Evolutionary conservation across 2,329 filamentous ascomycete genomes (phyloP).

Genomic region (Mycosphaerella arachidis): DNA sequence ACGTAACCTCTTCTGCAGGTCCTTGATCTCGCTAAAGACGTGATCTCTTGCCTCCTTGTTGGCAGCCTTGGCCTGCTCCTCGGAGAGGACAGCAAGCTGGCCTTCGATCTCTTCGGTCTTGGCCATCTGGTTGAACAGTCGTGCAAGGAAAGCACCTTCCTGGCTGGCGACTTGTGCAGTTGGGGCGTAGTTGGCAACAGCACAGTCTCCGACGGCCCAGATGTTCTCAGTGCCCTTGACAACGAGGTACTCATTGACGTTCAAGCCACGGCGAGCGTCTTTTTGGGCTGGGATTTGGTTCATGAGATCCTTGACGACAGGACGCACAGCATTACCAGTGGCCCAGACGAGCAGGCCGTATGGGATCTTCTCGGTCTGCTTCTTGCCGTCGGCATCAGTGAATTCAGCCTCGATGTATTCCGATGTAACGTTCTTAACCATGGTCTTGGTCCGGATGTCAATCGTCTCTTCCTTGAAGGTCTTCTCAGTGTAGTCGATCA

Average conservation of each 20-base stretch:
- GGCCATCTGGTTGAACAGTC: conserved; percentile 98
- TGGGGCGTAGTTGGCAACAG: conserved; percentile 93
- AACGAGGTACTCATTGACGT: conserved; percentile 97
- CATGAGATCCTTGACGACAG: conserved; percentile 88
- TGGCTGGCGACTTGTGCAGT: conserved; percentile 95
- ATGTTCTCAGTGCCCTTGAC: conserved; percentile 96
- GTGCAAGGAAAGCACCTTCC: conserved; percentile 90
- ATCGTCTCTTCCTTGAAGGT: conserved; percentile 99
- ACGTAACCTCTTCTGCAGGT: conserved; percentile 78
- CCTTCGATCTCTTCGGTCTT: conserved; percentile 80
- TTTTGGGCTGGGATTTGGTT: conserved; percentile 87
- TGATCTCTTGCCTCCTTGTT: conserved; percentile 55
- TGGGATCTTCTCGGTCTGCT: conserved; percentile 74
- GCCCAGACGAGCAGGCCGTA: conserved; percentile 98
- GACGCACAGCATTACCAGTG: conserved; percentile 89
- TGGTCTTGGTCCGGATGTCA: conserved; percentile 94
- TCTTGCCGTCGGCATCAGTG: conserved; percentile 75
- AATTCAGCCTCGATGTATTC: conserved; percentile 89
- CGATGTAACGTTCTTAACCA: conserved; percentile 95
- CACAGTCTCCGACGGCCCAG: conserved; percentile 97
- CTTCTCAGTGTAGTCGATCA: conserved; percentile 99
- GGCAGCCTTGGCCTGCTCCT: conserved; percentile 59
- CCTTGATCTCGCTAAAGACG: conserved; percentile 72
- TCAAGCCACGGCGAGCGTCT: conserved; percentile 87
- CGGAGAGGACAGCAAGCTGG: conserved; percentile 66